Conservation (phyloP, 257 asterid genomes). For the Ajuga chamaepitys region DNA sequence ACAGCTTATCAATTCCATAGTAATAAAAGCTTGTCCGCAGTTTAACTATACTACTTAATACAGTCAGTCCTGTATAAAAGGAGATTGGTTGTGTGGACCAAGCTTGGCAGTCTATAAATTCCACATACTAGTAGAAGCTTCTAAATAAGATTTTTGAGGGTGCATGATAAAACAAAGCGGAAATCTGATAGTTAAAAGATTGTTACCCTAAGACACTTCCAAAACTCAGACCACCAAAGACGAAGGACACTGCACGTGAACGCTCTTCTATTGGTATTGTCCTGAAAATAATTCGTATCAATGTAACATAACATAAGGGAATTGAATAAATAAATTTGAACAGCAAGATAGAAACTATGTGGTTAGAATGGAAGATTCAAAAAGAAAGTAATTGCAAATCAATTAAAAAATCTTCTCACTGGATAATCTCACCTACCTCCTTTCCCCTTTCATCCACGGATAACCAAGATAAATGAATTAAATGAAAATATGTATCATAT, state of each 20-base stretch:
- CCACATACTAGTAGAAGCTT: neutral
- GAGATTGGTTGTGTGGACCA: neutral
- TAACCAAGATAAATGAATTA: neutral
- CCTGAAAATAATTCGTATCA: conserved; percentile 40
- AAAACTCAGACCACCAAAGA: conserved; percentile 92
- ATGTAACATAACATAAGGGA: neutral
- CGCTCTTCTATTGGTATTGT: conserved; percentile 87
- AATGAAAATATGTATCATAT: neutral
- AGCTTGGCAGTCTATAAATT: neutral
- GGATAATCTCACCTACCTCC: neutral
- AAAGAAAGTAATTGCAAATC: neutral
- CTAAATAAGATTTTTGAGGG: neutral
- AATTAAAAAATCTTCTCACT: neutral
- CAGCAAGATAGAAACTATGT: neutral
- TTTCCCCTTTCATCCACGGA: neutral
- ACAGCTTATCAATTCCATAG: neutral
- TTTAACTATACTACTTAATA: conserved; percentile 7
- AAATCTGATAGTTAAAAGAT: neutral
- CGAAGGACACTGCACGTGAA: conserved; percentile 95
- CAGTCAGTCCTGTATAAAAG: neutral
- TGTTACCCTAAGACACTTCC: conserved; percentile 94
- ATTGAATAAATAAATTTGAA: neutral
- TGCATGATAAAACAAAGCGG: conserved; percentile 5
- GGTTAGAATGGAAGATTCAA: neutral
- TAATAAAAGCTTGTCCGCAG: conserved; percentile 29